These are phyloP conservation scores for Leishmania aethiopica DNA, from an alignment of 208 protist genomes.

Conservation along the genomic window DNA sequence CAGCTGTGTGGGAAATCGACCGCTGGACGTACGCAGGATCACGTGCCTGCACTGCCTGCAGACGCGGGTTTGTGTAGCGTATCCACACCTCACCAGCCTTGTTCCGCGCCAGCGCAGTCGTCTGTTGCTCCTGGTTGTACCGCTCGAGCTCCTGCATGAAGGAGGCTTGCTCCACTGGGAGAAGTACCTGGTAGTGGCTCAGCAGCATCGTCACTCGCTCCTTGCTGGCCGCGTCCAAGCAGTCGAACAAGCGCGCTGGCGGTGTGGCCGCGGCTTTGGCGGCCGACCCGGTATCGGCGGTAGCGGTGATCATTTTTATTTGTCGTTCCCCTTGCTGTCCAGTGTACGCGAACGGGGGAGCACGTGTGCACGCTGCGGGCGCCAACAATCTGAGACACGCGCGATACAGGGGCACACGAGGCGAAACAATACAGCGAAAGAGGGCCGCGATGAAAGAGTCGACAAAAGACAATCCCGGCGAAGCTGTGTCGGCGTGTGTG, in stretches of 20 bases:
- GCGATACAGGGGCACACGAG: neutral
- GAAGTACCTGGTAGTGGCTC: conserved; percentile 48
- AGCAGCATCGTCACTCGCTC: conserved; percentile 58
- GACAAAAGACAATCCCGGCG: neutral
- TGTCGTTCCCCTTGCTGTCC: neutral
- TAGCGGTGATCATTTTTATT: conserved; percentile 1
- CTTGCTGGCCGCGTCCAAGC: conserved; percentile 56
- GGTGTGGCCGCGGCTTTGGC: neutral
- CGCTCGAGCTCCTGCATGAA: conserved; percentile 59
- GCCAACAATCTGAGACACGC: neutral
- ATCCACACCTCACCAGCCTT: conserved; percentile 18
- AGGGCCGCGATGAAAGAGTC: neutral
- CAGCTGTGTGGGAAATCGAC: neutral
- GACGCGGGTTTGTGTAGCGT: conserved; percentile 41
- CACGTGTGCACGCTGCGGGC: neutral
- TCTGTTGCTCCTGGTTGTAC: conserved; percentile 25
- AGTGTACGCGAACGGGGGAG: neutral
- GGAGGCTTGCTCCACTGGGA: conserved; percentile 54
- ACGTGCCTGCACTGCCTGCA: conserved; percentile 49
- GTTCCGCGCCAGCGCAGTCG: neutral
- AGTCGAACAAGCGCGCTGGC: conserved; percentile 41
- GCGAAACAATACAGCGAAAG: neutral
- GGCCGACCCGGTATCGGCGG: neutral
- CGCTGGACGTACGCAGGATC: conserved; percentile 49
- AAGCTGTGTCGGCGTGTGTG: neutral